phyloP scores from a whole-genome alignment of 2,329 filamentous ascomycete genomes.

The Ophiostoma sp. region DNA sequence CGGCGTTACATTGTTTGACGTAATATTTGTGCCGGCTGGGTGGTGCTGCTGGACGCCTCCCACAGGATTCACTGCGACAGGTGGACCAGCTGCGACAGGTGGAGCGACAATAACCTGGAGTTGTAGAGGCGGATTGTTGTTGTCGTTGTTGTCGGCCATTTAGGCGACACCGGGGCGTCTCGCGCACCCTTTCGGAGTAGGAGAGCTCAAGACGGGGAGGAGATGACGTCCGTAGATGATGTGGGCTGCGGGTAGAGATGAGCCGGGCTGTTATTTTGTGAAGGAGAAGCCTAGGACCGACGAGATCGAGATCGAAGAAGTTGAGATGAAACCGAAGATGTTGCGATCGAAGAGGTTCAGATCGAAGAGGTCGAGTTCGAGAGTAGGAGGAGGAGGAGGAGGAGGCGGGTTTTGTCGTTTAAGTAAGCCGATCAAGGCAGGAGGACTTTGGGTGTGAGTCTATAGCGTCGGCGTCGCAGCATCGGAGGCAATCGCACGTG shows the following conservation, averaged over 20 bases:
- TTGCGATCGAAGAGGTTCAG: background rate
- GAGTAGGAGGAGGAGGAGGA: background rate
- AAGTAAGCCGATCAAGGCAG: background rate
- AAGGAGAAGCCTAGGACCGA: too few relatives aligned
- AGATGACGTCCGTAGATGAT: background rate
- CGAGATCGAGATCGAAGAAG: too few relatives aligned
- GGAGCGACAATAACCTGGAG: background rate
- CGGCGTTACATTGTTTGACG: background rate
- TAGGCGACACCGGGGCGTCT: background rate
- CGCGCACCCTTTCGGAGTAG: background rate
- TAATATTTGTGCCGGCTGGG: background rate
- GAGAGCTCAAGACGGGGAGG: background rate
- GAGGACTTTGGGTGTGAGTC: background rate
- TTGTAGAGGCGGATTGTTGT: background rate
- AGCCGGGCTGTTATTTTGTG: too few relatives aligned
- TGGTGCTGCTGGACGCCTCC: background rate
- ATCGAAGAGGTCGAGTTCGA: background rate
- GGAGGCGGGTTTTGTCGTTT: background rate
- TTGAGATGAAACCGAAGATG: too few relatives aligned
- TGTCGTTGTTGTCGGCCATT: constrained; percentile 9
- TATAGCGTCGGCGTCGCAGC: constrained; percentile 14
- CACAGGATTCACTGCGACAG: background rate
- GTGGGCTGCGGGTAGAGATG: too few relatives aligned
- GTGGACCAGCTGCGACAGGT: background rate
- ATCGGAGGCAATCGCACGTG: constrained; percentile 3